A percentile compares a stretch with the other conserved stretches of the same genome.
These are phyloP conservation scores for Corymbia citriodora DNA, from an alignment of 441 rosid genomes.

Conservation along the genomic window DNA sequence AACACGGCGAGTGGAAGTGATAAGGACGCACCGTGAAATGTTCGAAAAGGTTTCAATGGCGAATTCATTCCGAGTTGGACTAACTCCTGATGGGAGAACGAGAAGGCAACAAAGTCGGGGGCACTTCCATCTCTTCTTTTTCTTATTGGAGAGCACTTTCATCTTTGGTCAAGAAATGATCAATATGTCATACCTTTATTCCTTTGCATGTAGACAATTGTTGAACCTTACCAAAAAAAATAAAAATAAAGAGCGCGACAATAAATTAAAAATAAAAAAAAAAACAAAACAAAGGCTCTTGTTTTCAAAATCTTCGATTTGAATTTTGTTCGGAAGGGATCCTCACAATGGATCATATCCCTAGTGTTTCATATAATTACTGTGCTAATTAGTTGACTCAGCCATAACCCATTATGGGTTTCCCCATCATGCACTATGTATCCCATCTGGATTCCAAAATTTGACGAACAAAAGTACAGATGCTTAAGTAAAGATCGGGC, in stretches of 20 bases:
- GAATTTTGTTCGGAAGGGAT: not conserved
- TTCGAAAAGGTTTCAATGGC: not conserved
- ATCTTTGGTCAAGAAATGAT: constrained; percentile 1
- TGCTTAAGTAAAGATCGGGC: not conserved
- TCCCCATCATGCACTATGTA: not conserved
- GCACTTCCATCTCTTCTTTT: not conserved
- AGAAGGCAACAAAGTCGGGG: not conserved
- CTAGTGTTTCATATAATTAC: not conserved
- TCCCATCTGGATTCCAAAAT: not conserved
- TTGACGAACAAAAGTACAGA: not conserved
- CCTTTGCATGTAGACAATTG: not conserved
- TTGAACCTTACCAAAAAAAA: too few species aligned
- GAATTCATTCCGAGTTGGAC: not conserved
- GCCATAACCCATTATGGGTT: not conserved
- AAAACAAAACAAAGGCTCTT: not conserved
- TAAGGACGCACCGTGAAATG: not conserved
- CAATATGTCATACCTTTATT: not conserved
- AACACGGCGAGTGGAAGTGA: not conserved
- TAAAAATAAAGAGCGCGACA: not conserved
- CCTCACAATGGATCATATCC: not conserved
- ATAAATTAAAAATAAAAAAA: not conserved
- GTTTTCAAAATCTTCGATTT: not conserved
- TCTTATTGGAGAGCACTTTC: not conserved
- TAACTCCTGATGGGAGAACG: not conserved
- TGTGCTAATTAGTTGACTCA: not conserved